phyloP scores from a whole-genome alignment of 192 early-diverging fungal genomes.

The Mortierella hygrophila region DNA sequence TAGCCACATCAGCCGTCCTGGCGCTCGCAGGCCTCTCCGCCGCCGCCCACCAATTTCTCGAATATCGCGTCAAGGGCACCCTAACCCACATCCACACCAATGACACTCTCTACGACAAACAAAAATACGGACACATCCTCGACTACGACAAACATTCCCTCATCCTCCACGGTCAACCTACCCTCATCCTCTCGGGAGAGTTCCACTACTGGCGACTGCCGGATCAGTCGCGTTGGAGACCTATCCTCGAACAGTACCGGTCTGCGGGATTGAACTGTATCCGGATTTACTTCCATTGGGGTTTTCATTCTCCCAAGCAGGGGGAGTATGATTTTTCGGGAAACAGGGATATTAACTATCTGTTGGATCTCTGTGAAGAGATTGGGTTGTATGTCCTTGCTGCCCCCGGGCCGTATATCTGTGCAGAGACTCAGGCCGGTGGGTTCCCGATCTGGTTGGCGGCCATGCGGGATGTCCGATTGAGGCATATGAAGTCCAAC shows the following conservation, averaged over 20 bases:
- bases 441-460: conserved; percentile 85
- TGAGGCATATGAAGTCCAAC: conserved; percentile 77
- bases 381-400: conserved; percentile 84
- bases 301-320: conserved; percentile 82
- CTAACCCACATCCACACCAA: conserved; percentile 30
- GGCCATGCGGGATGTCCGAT: conserved; percentile 75
- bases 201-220: conserved; percentile 93
- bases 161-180: conserved; percentile 74
- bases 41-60: conserved; percentile 25
- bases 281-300: conserved; percentile 94
- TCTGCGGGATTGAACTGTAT: conserved; percentile 82
- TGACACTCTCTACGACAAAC: conserved; percentile 36
- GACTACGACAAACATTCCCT: conserved; percentile 80
- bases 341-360: conserved; percentile 76
- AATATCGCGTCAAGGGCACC: conserved; percentile 22
- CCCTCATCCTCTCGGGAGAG: conserved; percentile 78
- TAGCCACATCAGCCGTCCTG: background rate
- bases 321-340: conserved; percentile 77
- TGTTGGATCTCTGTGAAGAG: conserved; percentile 80
- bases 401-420: conserved; percentile 88
- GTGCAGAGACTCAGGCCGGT: conserved; percentile 82
- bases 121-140: conserved; percentile 58
- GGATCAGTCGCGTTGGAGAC: conserved; percentile 71
- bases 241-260: conserved; percentile 78
- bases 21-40: conserved; percentile 10